A percentile compares a stretch with the other conserved stretches of the same genome.
These are phyloP conservation scores for Linnemannia schmuckeri DNA, from an alignment of 192 early-diverging fungal species.

Conservation along the genomic window DNA sequence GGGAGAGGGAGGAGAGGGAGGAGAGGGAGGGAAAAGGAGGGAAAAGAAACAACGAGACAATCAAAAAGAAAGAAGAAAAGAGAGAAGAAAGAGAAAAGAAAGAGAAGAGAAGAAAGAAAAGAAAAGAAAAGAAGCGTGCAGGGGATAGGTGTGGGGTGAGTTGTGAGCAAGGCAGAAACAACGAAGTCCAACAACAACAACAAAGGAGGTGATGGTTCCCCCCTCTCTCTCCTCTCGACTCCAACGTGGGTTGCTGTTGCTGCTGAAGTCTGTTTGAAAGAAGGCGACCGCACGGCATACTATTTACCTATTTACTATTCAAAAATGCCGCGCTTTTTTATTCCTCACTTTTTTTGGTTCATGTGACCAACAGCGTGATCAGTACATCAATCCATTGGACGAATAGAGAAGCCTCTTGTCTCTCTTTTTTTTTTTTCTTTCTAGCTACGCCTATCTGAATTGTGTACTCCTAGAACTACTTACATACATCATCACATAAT, in stretches of 20 bases:
- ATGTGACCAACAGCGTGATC: slow-evolving; percentile 25
- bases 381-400: slow-evolving; percentile 3
- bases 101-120: not conserved
- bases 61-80: not conserved
- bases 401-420: not conserved
- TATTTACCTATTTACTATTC: not conserved
- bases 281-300: not conserved
- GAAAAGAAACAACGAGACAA: not conserved
- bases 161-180: not conserved
- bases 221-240: not conserved
- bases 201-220: not conserved
- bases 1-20: not conserved
- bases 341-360: slow-evolving; percentile 8
- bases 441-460: not conserved
- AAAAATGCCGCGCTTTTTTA: slow-evolving; percentile 13
- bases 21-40: not conserved
- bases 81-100: not conserved
- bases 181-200: not conserved
- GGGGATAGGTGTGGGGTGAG: not conserved
- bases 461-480: not conserved
- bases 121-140: not conserved
- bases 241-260: not conserved
- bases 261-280: not conserved
- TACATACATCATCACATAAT: not conserved
- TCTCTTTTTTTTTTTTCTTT: not conserved